Evolutionary conservation across 129 eudicot genomes (phyloP), one percentile per base, ranked within the genome.

Genomic region (Erigeron canadensis): DNA sequence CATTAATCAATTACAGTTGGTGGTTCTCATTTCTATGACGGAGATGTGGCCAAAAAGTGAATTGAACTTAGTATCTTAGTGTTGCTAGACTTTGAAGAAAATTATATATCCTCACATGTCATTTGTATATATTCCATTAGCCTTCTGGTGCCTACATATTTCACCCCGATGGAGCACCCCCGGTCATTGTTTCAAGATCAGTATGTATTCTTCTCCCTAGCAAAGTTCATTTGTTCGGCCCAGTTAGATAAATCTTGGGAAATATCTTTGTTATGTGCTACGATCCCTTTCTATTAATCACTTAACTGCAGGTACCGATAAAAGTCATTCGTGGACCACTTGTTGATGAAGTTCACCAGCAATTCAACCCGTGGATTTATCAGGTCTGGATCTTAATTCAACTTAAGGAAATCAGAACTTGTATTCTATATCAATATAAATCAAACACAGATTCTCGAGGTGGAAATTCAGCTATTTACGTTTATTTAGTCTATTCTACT

Each of bases 121-220:
- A 37, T 48, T 74, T 60, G 7, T 72, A 34, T 71, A 8, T 51
- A 70, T 71, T 45, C 39, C 73, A 54, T 61, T 78, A 92, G 98
- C 47, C 82, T 58, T 93, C 96, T 39, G 96, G 96, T 58, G 98
- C 98, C 16, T 93, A 93, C 74, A 89, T 93, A 75, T 93, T 93
- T 63, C 89, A 89, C 51, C 98, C 98, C 1, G 38, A 73, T 76
- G 95, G 88, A 69, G 70, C 90, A 39, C 74, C 87, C n/a, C 87
- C 92, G 7, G 41, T 19, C 5, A 48, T 82, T 38, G 87, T 75
- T 68, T 85, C 95, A 47, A 81, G 87, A 84, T 85, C 91, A 64
- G 96, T 86, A 75, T 34, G 91, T 71, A 34, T 46, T 61, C 77
- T 55, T 69, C 61, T 43, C 48, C 44, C 70, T 69, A 15, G 37